Evolutionary conservation across 2,329 filamentous ascomycete genomes (phyloP).

Genomic region (Hypoxylon sp.): DNA sequence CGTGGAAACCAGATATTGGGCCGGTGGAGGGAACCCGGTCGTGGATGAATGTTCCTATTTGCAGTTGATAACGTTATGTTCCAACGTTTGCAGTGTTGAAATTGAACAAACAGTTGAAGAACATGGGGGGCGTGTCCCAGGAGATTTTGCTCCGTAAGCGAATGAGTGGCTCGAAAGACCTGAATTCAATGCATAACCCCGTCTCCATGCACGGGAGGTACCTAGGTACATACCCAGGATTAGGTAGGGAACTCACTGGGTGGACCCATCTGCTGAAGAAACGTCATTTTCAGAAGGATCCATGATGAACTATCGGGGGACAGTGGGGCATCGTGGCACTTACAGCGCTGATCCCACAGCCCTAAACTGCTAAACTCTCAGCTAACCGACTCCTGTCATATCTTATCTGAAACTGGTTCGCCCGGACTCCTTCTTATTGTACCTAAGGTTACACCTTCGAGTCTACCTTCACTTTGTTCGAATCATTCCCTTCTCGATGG

Average conservation of each 20-base stretch:
- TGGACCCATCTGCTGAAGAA: slow-evolving; percentile 20
- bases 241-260: slow-evolving; percentile 1
- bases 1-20: slow-evolving; percentile 33
- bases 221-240: too few relatives aligned
- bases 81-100: slow-evolving; percentile 10
- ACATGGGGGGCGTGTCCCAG: background rate
- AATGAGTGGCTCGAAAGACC: slow-evolving; percentile 2
- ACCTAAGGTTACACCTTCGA: slow-evolving; percentile 1
- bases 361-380: slow-evolving; percentile 5
- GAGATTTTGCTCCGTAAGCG: slow-evolving; percentile 2
- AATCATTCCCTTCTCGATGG: slow-evolving; percentile 46
- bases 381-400: slow-evolving; percentile 2
- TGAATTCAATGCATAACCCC: slow-evolving; percentile 18
- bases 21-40: slow-evolving; percentile 4
- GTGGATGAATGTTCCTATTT: slow-evolving; percentile 23
- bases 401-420: slow-evolving; percentile 13
- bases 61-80: slow-evolving; percentile 7
- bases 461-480: background rate
- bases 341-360: slow-evolving; percentile 30
- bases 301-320: slow-evolving; percentile 10
- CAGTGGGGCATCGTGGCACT: slow-evolving; percentile 10
- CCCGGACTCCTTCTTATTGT: background rate
- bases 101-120: slow-evolving; percentile 18
- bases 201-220: background rate
- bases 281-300: slow-evolving; percentile 43